These are phyloP conservation scores for Xylaria sp. DNA, from an alignment of 2,329 filamentous ascomycete species.

Conservation along the genomic window DNA sequence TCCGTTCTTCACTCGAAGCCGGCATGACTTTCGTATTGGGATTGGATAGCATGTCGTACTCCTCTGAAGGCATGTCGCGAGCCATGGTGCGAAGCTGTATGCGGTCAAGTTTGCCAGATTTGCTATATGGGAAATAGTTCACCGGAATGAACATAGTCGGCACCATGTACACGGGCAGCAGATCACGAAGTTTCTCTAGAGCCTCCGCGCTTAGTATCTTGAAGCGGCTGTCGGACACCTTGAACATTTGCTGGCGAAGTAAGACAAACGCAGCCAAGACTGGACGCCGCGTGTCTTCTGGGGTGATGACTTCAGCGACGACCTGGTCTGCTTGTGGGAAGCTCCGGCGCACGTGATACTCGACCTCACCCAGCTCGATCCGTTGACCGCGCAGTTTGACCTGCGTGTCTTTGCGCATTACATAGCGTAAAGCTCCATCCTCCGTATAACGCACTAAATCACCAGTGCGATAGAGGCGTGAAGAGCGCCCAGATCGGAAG, in stretches of 20 bases:
- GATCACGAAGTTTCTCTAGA: conserved; percentile 41
- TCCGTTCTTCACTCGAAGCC: background rate
- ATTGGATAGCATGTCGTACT: background rate
- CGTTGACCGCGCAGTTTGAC: conserved; percentile 56
- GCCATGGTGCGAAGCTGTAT: conserved; percentile 7
- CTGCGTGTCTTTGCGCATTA: conserved; percentile 53
- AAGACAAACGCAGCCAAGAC: conserved; percentile 9
- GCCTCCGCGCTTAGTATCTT: conserved; percentile 38
- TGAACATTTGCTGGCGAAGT: background rate
- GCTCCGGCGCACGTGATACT: conserved; percentile 36
- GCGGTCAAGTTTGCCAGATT: conserved; percentile 24
- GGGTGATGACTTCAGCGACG: conserved; percentile 49
- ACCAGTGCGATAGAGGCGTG: conserved; percentile 53
- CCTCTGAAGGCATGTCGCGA: background rate
- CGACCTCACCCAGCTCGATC: conserved; percentile 52
- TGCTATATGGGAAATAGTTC: conserved; percentile 21
- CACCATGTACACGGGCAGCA: conserved; percentile 20
- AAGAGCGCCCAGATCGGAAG: conserved; percentile 51
- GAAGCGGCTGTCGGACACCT: conserved; percentile 1
- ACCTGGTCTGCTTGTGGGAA: conserved; percentile 45
- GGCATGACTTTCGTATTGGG: background rate
- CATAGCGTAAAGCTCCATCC: conserved; percentile 47
- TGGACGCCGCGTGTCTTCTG: conserved; percentile 6
- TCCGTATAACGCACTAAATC: conserved; percentile 33
- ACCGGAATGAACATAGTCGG: conserved; percentile 21